Base-by-base conservation (phyloP, 179 eudicot genomes). In the Corrigiola litoralis region DNA sequence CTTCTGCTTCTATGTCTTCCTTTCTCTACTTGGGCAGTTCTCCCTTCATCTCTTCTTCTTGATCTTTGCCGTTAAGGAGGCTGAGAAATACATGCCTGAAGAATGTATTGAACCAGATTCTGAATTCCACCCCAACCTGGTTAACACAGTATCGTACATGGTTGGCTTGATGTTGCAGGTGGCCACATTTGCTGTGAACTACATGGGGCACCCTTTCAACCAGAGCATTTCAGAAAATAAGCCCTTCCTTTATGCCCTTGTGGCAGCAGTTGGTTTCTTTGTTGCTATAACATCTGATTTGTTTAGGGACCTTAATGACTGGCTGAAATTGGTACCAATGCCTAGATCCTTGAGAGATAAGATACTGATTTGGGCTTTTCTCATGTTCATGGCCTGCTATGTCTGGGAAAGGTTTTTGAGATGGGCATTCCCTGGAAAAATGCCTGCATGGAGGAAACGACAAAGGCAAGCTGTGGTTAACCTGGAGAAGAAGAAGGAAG, bases 81-180 rank as follows among this genome's bases (percentile, higher is more conserved):
- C 98, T 5, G 95, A 79, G 79, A 92, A 90, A 54, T 82, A 92
- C 84, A 92, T 92, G 98, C 98, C 98, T 4, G 98, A 87, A 4
- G 97, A 87, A 65, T 92, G 98, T 55, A 86, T 94, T 4, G 99
- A 94, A 52, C 99, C 97, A 0, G 97, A 94, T 65, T 90, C 98
- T 0, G 84, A 77, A 1, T 90, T 94, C 73, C 96, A 94, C 68
- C 97, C 97, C 4, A 94, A 90, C 57, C 80, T 90, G 54, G 97
- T 94, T 31, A 90, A 94, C 50, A 94, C 99, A 0, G 96, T 92
- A 38, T 90, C 95, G 0, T 94, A 94, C 78, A 94, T 90, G 95
- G 97, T 90, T 44, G 84, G 81, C 52, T 49, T 94, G 88, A 94
- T 94, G 99, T 84, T 94, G 40, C 99, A 92, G 74, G 98, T 92